phyloP scores from a whole-genome alignment of 2,329 filamentous ascomycete species.

The Aplosporella prunicola region DNA sequence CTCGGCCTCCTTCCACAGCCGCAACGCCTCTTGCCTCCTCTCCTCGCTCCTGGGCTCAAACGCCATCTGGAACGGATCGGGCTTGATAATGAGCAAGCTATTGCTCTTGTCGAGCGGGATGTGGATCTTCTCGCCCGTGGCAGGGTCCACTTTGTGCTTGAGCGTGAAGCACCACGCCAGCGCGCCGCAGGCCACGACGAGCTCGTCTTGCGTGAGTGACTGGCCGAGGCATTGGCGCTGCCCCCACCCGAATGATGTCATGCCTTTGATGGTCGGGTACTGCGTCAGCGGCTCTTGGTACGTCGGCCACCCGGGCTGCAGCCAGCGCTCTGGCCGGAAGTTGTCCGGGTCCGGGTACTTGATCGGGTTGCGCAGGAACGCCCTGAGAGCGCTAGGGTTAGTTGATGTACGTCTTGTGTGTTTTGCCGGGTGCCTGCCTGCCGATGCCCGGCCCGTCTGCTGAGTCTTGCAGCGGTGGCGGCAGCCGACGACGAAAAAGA shows the following conservation, averaged over 20 bases:
- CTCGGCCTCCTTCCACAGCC: slow-evolving; percentile 28
- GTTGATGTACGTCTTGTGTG: background rate
- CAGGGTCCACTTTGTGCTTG: slow-evolving; percentile 39
- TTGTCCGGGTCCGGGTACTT: slow-evolving; percentile 56
- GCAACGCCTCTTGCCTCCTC: slow-evolving; percentile 24
- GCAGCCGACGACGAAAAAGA: slow-evolving; percentile 8
- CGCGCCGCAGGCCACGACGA: slow-evolving; percentile 42
- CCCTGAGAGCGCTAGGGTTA: slow-evolving; percentile 27
- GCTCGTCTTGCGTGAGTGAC: slow-evolving; percentile 49
- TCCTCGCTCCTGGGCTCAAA: slow-evolving; percentile 42
- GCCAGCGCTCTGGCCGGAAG: slow-evolving; percentile 54
- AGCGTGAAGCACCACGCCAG: slow-evolving; percentile 41
- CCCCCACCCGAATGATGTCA: slow-evolving; percentile 58
- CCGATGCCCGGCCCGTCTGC: too few relatives aligned
- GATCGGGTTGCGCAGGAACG: slow-evolving; percentile 48
- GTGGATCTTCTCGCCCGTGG: slow-evolving; percentile 32
- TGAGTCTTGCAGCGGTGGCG: background rate
- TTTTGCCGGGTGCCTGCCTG: background rate
- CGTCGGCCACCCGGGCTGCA: slow-evolving; percentile 53
- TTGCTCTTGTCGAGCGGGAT: slow-evolving; percentile 43
- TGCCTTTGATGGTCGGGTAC: slow-evolving; percentile 54
- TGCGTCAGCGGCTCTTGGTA: slow-evolving; percentile 55
- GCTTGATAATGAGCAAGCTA: slow-evolving; percentile 49
- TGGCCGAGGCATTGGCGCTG: slow-evolving; percentile 54
- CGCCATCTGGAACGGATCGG: slow-evolving; percentile 45